Evolutionary conservation across 495 filamentous ascomycete genomes (phyloP).

Genomic region (Podospora australis): DNA sequence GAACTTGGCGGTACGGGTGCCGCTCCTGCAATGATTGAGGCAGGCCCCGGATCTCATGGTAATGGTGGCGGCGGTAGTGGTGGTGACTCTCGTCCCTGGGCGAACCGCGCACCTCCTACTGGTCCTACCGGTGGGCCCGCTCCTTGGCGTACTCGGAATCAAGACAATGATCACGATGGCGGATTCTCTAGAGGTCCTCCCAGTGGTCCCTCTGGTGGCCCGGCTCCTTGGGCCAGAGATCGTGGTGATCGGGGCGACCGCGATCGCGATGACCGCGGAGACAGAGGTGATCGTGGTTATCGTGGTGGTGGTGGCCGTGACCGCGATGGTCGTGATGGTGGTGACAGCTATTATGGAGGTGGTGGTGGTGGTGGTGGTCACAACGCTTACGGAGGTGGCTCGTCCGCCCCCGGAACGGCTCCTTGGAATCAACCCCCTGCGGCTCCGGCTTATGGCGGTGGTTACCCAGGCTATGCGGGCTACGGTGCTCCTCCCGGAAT

Average conservation of each 20-base stretch:
- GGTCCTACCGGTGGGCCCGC: slow-evolving; percentile 66
- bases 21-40: slow-evolving; percentile 78
- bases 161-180: slow-evolving; percentile 35
- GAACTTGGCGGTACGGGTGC: slow-evolving; percentile 71
- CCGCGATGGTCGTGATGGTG: slow-evolving; percentile 17
- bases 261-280: slow-evolving; percentile 21
- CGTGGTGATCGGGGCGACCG: slow-evolving; percentile 42
- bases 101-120: slow-evolving; percentile 76
- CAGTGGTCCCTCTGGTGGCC: slow-evolving; percentile 29
- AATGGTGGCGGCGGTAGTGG: slow-evolving; percentile 30
- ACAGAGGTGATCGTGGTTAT: slow-evolving; percentile 14
- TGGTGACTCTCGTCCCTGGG: slow-evolving; percentile 74
- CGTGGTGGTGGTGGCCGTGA: slow-evolving; percentile 32
- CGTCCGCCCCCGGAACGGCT: slow-evolving; percentile 47
- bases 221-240: slow-evolving; percentile 54
- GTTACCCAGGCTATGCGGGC: slow-evolving; percentile 49
- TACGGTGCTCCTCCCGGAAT: slow-evolving; percentile 58
- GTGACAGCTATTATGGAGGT: slow-evolving; percentile 45
- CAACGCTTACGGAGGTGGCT: slow-evolving; percentile 21
- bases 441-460: slow-evolving; percentile 46
- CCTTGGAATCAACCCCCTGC: slow-evolving; percentile 64
- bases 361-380: slow-evolving; percentile 36
- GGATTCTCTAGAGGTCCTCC: slow-evolving; percentile 25
- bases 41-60: slow-evolving; percentile 57
- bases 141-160: slow-evolving; percentile 56